Evolutionary conservation across 2,329 filamentous ascomycete genomes (phyloP).

Genomic region (Podosphaera xanthii): DNA sequence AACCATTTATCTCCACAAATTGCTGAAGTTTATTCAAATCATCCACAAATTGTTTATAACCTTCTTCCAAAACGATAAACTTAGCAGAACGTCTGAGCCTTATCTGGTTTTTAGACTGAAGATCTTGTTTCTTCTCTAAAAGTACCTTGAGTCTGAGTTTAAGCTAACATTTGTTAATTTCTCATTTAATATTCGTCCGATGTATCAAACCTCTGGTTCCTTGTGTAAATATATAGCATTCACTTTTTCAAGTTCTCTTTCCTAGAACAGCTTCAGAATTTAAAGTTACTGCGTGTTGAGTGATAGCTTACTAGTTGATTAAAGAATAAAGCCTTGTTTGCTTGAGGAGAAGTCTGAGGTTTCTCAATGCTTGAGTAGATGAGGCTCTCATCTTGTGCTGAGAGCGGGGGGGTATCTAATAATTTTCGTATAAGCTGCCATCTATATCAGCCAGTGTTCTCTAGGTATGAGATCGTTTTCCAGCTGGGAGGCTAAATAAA

Average conservation of each 20-base stretch:
- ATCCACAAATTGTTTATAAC: slow-evolving; percentile 89
- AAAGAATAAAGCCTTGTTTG: slow-evolving; percentile 97
- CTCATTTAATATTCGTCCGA: background rate
- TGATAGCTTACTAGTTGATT: slow-evolving; percentile 57
- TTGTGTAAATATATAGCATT: slow-evolving; percentile 96
- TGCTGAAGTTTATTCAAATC: slow-evolving; percentile 95
- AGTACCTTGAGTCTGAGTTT: slow-evolving; percentile 81
- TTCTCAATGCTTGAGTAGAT: slow-evolving; percentile 31
- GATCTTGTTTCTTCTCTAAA: slow-evolving; percentile 79
- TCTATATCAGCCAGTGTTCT: background rate
- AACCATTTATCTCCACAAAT: slow-evolving; percentile 96
- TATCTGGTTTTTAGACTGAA: slow-evolving; percentile 56
- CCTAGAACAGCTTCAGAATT: slow-evolving; percentile 33
- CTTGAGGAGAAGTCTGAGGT: slow-evolving; percentile 74
- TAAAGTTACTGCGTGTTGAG: background rate
- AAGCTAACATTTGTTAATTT: slow-evolving; percentile 32
- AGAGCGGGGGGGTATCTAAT: slow-evolving; percentile 69
- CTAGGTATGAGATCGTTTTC: background rate
- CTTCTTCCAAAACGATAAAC: slow-evolving; percentile 86
- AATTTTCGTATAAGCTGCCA: slow-evolving; percentile 90
- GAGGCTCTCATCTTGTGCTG: slow-evolving; percentile 44
- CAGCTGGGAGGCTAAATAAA: background rate
- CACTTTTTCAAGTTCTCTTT: slow-evolving; percentile 94
- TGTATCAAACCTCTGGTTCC: slow-evolving; percentile 61
- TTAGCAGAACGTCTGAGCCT: slow-evolving; percentile 75